These are phyloP conservation scores for Nothophoma quercina DNA, from an alignment of 2,329 filamentous ascomycete genomes.

Conservation along the genomic window DNA sequence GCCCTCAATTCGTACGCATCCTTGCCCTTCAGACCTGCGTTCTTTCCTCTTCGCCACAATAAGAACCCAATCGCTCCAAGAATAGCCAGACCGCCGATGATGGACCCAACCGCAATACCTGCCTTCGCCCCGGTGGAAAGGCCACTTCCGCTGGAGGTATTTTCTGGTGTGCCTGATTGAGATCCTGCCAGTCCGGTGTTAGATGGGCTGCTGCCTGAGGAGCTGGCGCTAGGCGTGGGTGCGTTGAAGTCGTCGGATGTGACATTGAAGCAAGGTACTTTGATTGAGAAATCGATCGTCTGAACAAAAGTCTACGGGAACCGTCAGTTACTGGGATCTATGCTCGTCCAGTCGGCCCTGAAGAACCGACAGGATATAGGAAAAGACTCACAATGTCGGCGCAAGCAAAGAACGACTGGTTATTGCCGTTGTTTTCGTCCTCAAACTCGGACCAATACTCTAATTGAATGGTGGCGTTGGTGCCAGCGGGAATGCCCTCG, in stretches of 20 bases:
- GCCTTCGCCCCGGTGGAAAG: conserved; percentile 54
- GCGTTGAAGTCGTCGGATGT: conserved; percentile 49
- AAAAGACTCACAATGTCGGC: conserved; percentile 50
- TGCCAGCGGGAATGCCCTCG: conserved; percentile 46
- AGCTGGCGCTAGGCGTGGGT: conserved; percentile 22
- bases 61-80: conserved; percentile 34
- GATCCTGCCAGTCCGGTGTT: conserved; percentile 33
- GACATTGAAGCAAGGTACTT: conserved; percentile 58
- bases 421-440: conserved; percentile 47
- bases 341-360: too few species aligned
- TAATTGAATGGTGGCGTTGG: conserved; percentile 57
- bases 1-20: conserved; percentile 38
- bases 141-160: conserved; percentile 23
- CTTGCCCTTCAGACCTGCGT: conserved; percentile 27
- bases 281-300: conserved; percentile 49
- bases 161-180: conserved; percentile 20
- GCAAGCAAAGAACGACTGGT: conserved; percentile 57
- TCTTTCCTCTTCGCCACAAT: conserved; percentile 29
- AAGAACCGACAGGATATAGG: too few species aligned
- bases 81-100: conserved; percentile 34
- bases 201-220: conserved; percentile 24
- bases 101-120: conserved; percentile 50
- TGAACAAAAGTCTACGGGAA: conserved; percentile 50
- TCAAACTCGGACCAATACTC: conserved; percentile 54
- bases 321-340: not conserved